phyloP scores from a whole-genome alignment of 2,329 filamentous ascomycete genomes.

The Phyllosticta citribraziliensis region DNA sequence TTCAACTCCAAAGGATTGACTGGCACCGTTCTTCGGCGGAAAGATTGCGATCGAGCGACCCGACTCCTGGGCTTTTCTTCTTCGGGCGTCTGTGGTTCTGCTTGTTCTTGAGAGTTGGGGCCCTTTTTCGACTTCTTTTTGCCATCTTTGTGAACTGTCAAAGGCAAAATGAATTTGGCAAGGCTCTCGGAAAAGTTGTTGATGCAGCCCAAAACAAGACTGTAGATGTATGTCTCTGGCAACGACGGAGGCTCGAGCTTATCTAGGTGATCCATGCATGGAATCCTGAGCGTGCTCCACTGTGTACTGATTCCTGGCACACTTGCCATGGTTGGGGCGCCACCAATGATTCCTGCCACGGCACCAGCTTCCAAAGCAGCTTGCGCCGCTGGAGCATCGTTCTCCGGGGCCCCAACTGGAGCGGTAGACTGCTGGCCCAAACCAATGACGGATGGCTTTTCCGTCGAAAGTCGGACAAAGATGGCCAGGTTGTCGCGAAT shows the following conservation, averaged over 20 bases:
- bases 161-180: conserved; percentile 82
- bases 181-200: conserved; percentile 84
- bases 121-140: conserved; percentile 32
- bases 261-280: conserved; percentile 89
- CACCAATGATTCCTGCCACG: conserved; percentile 73
- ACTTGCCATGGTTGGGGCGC: conserved; percentile 49
- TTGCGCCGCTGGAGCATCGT: conserved; percentile 58
- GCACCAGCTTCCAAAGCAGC: conserved; percentile 84
- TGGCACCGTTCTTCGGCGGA: conserved; percentile 66
- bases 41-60: conserved; percentile 55
- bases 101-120: conserved; percentile 32
- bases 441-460: conserved; percentile 82
- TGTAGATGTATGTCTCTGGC: conserved; percentile 91
- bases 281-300: conserved; percentile 80
- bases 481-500: conserved; percentile 74
- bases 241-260: conserved; percentile 74
- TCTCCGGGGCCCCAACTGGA: conserved; percentile 49
- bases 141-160: conserved; percentile 73
- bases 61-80: conserved; percentile 19
- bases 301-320: conserved; percentile 73
- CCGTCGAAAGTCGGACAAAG: conserved; percentile 85
- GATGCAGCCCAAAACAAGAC: conserved; percentile 77
- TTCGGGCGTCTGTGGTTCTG: conserved; percentile 17
- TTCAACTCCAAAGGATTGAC: conserved; percentile 72
- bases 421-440: conserved; percentile 81